Evolutionary conservation across 176 grass and related monocot species (phyloP), one percentile per base, ranked within the genome.

Genomic region (Carex myosuroides): DNA sequence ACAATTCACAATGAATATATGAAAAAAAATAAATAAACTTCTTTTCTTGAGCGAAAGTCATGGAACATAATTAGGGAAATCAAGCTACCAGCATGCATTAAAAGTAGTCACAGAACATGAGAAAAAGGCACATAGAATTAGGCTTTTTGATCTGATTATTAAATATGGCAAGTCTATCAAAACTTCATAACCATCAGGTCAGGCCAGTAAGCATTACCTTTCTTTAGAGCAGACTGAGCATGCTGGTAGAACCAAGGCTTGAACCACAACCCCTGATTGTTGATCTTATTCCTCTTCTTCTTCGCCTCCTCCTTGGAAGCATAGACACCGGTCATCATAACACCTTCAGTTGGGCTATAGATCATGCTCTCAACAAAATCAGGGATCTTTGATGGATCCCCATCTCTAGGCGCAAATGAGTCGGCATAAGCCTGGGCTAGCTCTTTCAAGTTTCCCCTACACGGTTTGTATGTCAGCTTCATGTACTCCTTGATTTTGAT

Each of bases 161-260:
- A 53, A 14, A 29, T 74, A 10, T 53, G 12, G 44, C 42, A 13
- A 26, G 21, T 26, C 8, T 20, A 12, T 13, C 10, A 52, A 21
- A 50, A 73, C 2, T 50, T 50, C 17, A 12, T 52, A 50, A 73
- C 4, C n/a, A 52, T 26, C 26, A 26, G 26, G 26, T 50, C 69
- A 24, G 4, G 44, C 52, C 70, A 52, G 63, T 74, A 52, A 74
- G 24, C 44, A 61, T 52, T 50, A 82, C 79, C 96, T 89, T n/a
- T 95, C 53, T 83, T 90, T 7, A 99, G 89, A 0, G 93, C 91
- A 0, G 80, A 89, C 85, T 99, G 91, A 24, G 96, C 93, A 56
- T 94, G 88, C 91, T 99, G 93, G 80, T 99, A 99, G 63, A 99
- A 99, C 96, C 93, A 99, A 16, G 88, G 79, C 87, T 99, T 99